Base-by-base conservation (phyloP, 2,329 filamentous ascomycete species). In the Alternaria sp. region DNA sequence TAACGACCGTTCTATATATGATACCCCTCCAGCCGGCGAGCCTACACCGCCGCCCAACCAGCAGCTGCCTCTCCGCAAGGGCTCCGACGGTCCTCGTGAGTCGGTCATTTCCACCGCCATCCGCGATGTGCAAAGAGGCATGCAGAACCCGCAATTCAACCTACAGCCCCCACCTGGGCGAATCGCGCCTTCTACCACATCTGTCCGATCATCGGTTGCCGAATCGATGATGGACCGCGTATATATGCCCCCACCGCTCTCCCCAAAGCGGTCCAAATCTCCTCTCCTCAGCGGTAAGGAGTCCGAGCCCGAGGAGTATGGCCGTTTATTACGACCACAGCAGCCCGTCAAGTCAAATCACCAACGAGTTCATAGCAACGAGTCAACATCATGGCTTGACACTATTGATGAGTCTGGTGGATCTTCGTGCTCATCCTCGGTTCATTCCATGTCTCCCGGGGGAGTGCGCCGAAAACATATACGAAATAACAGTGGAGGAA, bases 381-480 rank as follows among this genome's bases (percentile, higher is more conserved):
- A 93, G 76, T 93, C 92, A 5, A 93, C 91, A 56, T 97, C 93
- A 1, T 97, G 94, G 94, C 81, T 97, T n/a, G 93, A 97, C 75
- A 95, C 93, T 1, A 96, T 96, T 60, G 92, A 97, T 76, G 94
- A 97, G 72, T 97, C 93, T 21, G 92, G 90, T 36, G 91, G 88
- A 17, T 97, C 94, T 1, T 90, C 89, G 4, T 82, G 78, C 65
- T 85, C 87, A 3, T 93, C 92, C 2, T 97, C 94, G 0, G 85
- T 93, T 2, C 92, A 93, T 77, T 97, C 94, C 0, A 86, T 92
- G 52, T 89, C 90, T 5, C 94, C 92, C 1, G 92, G 91, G 1
- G 81, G 90, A 62, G 86, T 89, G 46, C 86, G 88, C 65, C 86
- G 91, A 67, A 92, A 90, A 73, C 90, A 91, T 67, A 87, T 93